Base-by-base conservation (phyloP, 2,329 filamentous ascomycete genomes). In the Drechslerella coelobrocha region DNA sequence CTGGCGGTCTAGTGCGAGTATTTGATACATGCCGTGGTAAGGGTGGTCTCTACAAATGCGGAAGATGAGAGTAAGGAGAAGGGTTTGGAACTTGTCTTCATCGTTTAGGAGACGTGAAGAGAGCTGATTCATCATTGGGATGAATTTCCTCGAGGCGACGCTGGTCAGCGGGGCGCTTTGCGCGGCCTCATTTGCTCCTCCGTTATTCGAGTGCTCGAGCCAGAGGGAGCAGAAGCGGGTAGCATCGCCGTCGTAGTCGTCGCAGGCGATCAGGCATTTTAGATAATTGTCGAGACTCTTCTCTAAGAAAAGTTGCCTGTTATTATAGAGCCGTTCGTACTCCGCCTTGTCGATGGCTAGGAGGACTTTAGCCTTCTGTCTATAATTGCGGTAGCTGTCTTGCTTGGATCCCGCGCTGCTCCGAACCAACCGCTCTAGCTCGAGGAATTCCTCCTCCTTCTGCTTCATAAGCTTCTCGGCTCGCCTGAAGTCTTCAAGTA, bases 1-100 rank as follows among this genome's bases (percentile, higher is more conserved):
- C 43, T 71, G 66, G 24, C 66, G 52, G 19, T 71, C 66, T 21
- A 89, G 88, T 1, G 92, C 90, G 82, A 93, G 97, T 43, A 99
- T 91, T 75, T 97, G 92, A 78, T 99, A 96, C 87, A 97, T 93
- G 52, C 92, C 92, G 77, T 99, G 95, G 78, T 92, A 96, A 0
- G 94, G 95, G 79, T 99, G 94, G 63, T 99, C 92, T 9, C 85
- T 83, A 77, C 93, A 97, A 61, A 99, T 96, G 7, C 87, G 88
- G 76, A 87, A 86, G 2, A 97, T 87, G 17, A 99, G 81, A 1
- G 83, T 82, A 55, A 86, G 85, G 1, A 99, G 82, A 0, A 93
- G 82, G 41, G 82, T 83, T 76, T 99, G 94, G 76, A 99, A 99
- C 0, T 82, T 77, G 14, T 83, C 84, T 0, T 83, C 79, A 29